Conservation (phyloP, 106 monocot genomes). For the Narthecium ossifragum region DNA sequence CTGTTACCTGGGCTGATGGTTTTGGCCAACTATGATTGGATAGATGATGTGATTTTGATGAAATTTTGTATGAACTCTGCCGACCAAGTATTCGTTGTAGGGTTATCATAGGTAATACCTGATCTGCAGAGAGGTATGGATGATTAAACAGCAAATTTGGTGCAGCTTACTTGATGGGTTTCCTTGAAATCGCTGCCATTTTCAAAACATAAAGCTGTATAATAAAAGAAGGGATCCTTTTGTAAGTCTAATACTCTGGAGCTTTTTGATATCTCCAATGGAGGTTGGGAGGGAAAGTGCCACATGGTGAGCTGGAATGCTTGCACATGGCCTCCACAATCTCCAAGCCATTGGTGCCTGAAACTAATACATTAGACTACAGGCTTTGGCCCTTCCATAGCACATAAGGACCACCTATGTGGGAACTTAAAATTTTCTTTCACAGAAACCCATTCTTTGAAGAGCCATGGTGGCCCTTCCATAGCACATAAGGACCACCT, state of each 20-base stretch:
- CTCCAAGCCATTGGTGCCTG: slow-evolving; percentile 31
- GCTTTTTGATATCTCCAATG: slow-evolving; percentile 15
- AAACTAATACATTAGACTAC: slow-evolving; percentile 10
- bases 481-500: slow-evolving; percentile 25
- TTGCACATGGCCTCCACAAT: slow-evolving; percentile 50
- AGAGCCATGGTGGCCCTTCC: slow-evolving; percentile 11
- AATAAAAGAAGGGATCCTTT: too few species aligned
- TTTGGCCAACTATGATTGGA: too few species aligned
- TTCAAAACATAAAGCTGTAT: too few species aligned
- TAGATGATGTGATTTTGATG: too few species aligned
- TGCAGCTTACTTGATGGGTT: not conserved
- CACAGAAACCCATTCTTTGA: slow-evolving; percentile 3
- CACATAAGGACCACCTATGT: slow-evolving; percentile 21
- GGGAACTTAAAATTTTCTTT: not conserved
- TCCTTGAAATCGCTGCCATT: not conserved
- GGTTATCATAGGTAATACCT: too few species aligned
- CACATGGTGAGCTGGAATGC: slow-evolving; percentile 24
- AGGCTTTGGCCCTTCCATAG: slow-evolving; percentile 12
- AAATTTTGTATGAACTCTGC: too few species aligned
- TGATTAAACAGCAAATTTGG: slow-evolving; percentile 1
- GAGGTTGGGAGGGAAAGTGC: slow-evolving; percentile 10
- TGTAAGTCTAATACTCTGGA: too few species aligned
- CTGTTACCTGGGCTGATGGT: too few species aligned
- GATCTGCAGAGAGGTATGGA: too few species aligned
- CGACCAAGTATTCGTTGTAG: too few species aligned